Base-by-base conservation (phyloP, 2,329 filamentous ascomycete species). In the Curvularia lunata region DNA sequence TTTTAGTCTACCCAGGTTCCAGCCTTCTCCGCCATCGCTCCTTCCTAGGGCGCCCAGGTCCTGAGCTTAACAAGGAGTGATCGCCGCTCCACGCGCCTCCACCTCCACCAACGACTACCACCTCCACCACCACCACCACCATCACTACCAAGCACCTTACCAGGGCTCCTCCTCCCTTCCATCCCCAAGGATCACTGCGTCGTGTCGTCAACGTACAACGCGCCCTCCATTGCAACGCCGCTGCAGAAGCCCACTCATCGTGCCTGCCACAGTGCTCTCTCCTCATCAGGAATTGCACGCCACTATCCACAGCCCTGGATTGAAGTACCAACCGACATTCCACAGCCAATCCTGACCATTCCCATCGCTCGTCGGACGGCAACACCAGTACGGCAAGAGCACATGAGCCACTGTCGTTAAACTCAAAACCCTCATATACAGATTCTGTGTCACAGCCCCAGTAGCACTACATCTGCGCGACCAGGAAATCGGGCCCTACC, bases 1-100 rank as follows among this genome's bases (percentile, higher is more conserved):
- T 73, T 69, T 67, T 42, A 70, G 70, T 65, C 72, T 75, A 76
- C 71, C 74, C 71, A 75, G 73, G 75, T 80, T 76, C 78, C 79
- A 79, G 79, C 78, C 75, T 73, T 67, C 70, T 76, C 72, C 74
- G 78, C 79, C 79, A 77, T 79, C 75, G 74, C 74, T 75, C 68
- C 68, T 72, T 63, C 30, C 71, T 76, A 72, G 73, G 70, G 73
- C 77, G 75, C 68, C 78, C 78, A 77, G 75, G 72, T 76, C 75
- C 75, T 76, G 76, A 79, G 78, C 78, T 80, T 81, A 80, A 81
- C 79, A 80, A 79, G 79, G 77, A 66, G 66, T 42, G 79, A 81
- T 81, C 80, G 79, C 76, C 79, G 72, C 75, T 74, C 67, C 71
- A 63, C 69, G 66, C 71, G 73, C 72, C 72, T 72, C 70, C 68